Base-by-base conservation (phyloP, 306 rosid species). In the Rosa lucieae region DNA sequence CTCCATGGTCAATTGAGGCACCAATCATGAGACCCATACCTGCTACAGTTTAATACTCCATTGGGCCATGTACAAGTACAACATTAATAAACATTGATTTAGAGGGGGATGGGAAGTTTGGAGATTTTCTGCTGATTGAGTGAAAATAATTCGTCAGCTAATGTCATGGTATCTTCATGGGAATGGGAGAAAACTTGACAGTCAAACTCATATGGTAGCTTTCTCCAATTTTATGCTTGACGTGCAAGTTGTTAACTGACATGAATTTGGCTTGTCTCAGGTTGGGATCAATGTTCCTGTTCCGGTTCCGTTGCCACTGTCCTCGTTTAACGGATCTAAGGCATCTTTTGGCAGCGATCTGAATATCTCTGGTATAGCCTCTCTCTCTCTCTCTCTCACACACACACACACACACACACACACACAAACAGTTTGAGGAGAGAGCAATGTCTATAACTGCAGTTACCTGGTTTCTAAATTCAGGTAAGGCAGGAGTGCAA, bases 281-380 rank as follows among this genome's bases (percentile, higher is more conserved):
- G 89, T 91, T 62, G 96, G 96, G 80, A 87, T 89, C 88, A 88
- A 91, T 77, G 90, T 91, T 40, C 77, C 92, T 62, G 82, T 88
- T 80, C 83, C 89, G 43, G 59, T 79, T 81, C 90, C 85, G 2
- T 77, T 83, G 73, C 88, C 93, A 86, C 80, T 84, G 82, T 84
- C 93, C 72, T 85, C 87, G 15, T 73, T 80, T 74, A 72, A 79
- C 55, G 88, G 89, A 44, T 81, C 85, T 10, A 87, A 84, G 74
- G 51, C 87, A 61, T 84, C 85, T 72, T 87, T 79, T 61, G 78
- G 75, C 40, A 87, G 90, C 10, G 81, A 88, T 84, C 83, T 83
- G 52, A 80, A 78, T 51, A 76, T 84, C 79, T 79, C 74, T n/a
- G 85, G 87, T 87, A 74, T 72, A 82, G 53, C 70, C 72, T 59